Base-by-base conservation (phyloP, 306 rosid genomes). In the Lathyrus aphaca region DNA sequence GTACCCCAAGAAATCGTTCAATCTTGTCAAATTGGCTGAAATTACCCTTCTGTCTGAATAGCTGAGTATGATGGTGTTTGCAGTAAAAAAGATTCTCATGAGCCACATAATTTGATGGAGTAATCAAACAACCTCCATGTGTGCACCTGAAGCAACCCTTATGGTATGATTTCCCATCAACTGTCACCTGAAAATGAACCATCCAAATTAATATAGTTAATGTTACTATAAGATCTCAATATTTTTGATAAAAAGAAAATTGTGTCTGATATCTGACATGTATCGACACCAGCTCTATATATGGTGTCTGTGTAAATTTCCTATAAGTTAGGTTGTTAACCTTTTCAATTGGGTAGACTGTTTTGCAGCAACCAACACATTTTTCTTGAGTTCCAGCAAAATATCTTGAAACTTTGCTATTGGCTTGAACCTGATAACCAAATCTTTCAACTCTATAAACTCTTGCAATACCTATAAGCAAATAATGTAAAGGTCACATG, bases 341-440 rank as follows among this genome's bases (percentile, higher is more conserved):
- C 97, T 87, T 91, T 81, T 94, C 99, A 75, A 88, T 88, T 37
- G 95, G 99, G 77, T 91, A 94, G 64, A 91, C 96, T 25, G 95
- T 94, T 78, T 83, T 91, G 61, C 81, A 73, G 92, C 99, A 94
- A 55, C 84, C 80, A 74, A 89, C 83, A 80, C 97, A 94, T 80
- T 94, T 94, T 42, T 94, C 99, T 43, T 91, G 94, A 67, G 99
- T 94, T 54, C 97, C 97, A 19, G 86, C 82, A 82, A 94, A 94
- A 75, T 88, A 64, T 43, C 85, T 87, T 50, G 96, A 88, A 63
- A 87, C 77, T 75, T 74, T 94, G 82, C 87, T 91, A 68, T 78
- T 84, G 76, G 81, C 49, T 39, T 81, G 91, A 67, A 90, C 96
- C 97, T 85, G 91, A 82, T 85, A 82, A 39, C 84, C 69, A 57